These are phyloP conservation scores for Lyophyllum decastes DNA, from an alignment of 768 basidiomycete species.

Conservation along the genomic window DNA sequence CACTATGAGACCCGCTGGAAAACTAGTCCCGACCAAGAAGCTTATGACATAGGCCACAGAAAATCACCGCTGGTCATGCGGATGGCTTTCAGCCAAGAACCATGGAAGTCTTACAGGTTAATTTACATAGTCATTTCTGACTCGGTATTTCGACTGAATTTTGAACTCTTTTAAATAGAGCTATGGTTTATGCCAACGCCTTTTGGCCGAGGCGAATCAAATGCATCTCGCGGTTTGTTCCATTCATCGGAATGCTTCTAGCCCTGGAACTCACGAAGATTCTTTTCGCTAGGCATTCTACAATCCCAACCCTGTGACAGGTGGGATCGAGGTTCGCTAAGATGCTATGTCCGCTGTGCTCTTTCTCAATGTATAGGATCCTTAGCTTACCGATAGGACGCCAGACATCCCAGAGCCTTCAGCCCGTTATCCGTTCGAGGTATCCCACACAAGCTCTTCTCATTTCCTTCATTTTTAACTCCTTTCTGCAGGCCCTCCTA, in stretches of 20 bases:
- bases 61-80: slow-evolving; percentile 56
- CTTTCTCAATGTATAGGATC: background rate
- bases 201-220: slow-evolving; percentile 65
- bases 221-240: slow-evolving; percentile 66
- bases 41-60: slow-evolving; percentile 36
- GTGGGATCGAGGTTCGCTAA: slow-evolving; percentile 58
- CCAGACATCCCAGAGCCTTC: slow-evolving; percentile 62
- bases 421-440: slow-evolving; percentile 75
- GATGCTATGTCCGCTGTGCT: background rate
- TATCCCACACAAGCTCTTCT: slow-evolving; percentile 19
- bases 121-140: background rate
- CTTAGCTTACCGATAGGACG: slow-evolving; percentile 61
- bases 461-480: background rate
- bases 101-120: slow-evolving; percentile 55
- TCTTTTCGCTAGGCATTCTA: slow-evolving; percentile 63
- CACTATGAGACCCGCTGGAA: background rate
- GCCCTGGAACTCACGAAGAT: background rate
- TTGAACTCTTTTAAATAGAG: slow-evolving; percentile 43
- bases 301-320: slow-evolving; percentile 54
- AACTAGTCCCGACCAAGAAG: background rate
- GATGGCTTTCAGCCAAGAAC: slow-evolving; percentile 62
- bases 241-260: background rate
- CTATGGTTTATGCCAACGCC: slow-evolving; percentile 70
- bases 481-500: slow-evolving; percentile 45
- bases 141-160: background rate